Percentiles rank a stretch among this genome's conserved stretches.
Conservation (phyloP, 352 stramenopile species). For the Phytophthora meadii region DNA sequence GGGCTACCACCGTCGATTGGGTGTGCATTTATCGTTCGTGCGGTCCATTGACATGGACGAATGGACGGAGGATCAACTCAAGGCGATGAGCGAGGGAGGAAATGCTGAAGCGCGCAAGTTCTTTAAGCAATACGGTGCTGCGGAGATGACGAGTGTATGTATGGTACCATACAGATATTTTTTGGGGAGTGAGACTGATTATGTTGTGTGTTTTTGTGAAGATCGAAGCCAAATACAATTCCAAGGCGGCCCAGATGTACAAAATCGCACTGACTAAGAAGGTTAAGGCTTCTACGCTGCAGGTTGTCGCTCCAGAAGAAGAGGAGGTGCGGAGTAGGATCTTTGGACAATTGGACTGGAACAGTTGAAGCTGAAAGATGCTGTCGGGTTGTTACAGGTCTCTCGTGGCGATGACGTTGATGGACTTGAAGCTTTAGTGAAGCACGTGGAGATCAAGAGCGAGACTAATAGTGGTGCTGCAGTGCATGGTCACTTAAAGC, state of each 20-base stretch:
- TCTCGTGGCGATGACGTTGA: constrained; percentile 57
- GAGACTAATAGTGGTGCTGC: constrained; percentile 34
- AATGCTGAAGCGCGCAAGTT: constrained; percentile 94
- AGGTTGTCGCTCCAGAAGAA: constrained; percentile 51
- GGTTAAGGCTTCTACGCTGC: constrained; percentile 71
- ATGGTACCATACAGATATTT: not conserved
- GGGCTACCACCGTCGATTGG: constrained; percentile 92
- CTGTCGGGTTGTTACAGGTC: constrained; percentile 33
- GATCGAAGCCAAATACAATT: constrained; percentile 94
- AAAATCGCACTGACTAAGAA: constrained; percentile 88
- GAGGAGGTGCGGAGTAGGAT: constrained; percentile 39
- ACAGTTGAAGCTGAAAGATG: not conserved
- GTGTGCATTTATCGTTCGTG: constrained; percentile 95
- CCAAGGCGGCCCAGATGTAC: constrained; percentile 90
- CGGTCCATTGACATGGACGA: constrained; percentile 96
- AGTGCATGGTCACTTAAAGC: constrained; percentile 61
- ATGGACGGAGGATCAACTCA: constrained; percentile 95
- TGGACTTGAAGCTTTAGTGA: constrained; percentile 82
- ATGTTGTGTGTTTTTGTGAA: constrained; percentile 27
- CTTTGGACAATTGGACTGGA: not conserved
- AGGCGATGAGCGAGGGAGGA: constrained; percentile 93
- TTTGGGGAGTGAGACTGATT: not conserved
- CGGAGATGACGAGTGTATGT: constrained; percentile 88
- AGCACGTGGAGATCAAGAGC: constrained; percentile 70
- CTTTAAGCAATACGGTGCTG: constrained; percentile 93